Base-by-base conservation (phyloP, 2,329 filamentous ascomycete genomes). In the Pseudopithomyces maydicus region DNA sequence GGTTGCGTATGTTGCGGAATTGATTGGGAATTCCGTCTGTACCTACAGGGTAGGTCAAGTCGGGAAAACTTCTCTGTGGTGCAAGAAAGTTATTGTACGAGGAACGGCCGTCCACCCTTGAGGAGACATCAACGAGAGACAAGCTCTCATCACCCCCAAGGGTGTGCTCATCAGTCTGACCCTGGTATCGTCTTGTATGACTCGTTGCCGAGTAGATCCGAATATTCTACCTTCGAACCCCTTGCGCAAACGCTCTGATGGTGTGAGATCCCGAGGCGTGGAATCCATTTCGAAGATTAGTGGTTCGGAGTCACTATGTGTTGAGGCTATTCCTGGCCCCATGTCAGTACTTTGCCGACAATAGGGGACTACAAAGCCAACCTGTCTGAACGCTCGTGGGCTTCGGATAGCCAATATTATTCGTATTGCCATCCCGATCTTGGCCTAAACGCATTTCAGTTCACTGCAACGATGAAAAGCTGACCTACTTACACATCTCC, bases 401-500 rank as follows among this genome's bases (percentile, higher is more conserved):
- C n/a, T 64, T 56, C 43, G 64, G 60, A 22, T 61, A 67, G 2
- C 84, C 66, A 44, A 83, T 66, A 63, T 85, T 86, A 74, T 85
- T 85, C 60, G 76, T 74, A 65, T 84, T 84, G 44, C 84, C 83
- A 7, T 66, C 61, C n/a, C 78, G 77, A 65, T 85, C 84, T 17
- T 79, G 78, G 20, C 79, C 82, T 84, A 57, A n/a, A 22, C 6
- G 19, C 5, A 10, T 51, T 58, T 74, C 33, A 75, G 67, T 48
- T 33, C 39, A n/a, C 2, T 26, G 36, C 35, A 15, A 45, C 22
- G 45, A 38, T 26, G 15, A n/a, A n/a, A n/a, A n/a, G n/a, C n/a
- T n/a, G 35, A 2, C 7, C 12, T n/a, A 60, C 81, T 62, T 79
- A 90, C 88, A 81, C 53, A 81, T 86, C 14, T 85, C 83, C 52